These are phyloP conservation scores for Angomonas ambiguus DNA, from an alignment of 208 protist species.

Conservation along the genomic window DNA sequence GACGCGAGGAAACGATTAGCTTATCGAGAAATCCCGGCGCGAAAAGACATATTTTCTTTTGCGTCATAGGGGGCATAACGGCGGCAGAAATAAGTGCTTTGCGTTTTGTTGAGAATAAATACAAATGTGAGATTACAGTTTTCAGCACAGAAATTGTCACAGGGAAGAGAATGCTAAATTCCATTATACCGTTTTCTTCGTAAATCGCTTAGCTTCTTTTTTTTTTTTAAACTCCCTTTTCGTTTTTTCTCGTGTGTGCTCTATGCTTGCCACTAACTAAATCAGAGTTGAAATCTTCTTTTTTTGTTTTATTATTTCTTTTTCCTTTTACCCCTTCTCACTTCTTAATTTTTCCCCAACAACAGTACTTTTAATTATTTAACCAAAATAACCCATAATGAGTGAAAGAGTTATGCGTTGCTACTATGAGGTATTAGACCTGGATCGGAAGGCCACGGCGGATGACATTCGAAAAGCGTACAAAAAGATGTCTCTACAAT, in stretches of 20 bases:
- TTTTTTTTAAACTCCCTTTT: conserved; percentile 1
- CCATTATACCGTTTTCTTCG: conserved; percentile 40
- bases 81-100: conserved; percentile 90
- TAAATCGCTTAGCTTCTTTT: not conserved
- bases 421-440: conserved; percentile 85
- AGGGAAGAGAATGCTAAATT: conserved; percentile 49
- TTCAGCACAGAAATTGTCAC: conserved; percentile 55
- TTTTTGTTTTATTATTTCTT: not conserved
- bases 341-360: not conserved
- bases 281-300: too few relatives aligned
- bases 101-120: conserved; percentile 66
- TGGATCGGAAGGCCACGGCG: conserved; percentile 66
- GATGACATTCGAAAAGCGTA: conserved; percentile 86
- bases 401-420: conserved; percentile 49
- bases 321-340: not conserved
- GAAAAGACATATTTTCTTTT: conserved; percentile 73
- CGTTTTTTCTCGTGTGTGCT: not conserved
- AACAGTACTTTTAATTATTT: not conserved
- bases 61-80: conserved; percentile 91
- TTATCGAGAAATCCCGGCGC: conserved; percentile 21
- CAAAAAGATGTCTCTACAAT: conserved; percentile 79
- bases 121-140: conserved; percentile 35
- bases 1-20: conserved; percentile 49
- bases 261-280: too few relatives aligned
- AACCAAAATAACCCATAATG: conserved; percentile 13